phyloP scores from a whole-genome alignment of 2,329 filamentous ascomycete genomes.

The Paracoccidioides lutzii region DNA sequence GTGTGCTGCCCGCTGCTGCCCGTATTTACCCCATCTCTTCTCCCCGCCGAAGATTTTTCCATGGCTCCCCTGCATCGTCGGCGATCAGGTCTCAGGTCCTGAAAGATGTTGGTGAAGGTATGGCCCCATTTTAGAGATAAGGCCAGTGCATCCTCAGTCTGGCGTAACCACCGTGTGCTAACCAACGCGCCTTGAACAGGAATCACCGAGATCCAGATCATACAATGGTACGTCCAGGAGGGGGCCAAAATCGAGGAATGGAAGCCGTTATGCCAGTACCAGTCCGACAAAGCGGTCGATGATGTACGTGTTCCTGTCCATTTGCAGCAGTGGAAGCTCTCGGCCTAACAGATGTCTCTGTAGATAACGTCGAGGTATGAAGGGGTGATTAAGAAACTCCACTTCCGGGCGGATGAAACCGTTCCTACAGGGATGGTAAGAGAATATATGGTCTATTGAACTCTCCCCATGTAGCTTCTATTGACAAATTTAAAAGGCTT shows the following conservation, averaged over 20 bases:
- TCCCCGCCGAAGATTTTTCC: constrained; percentile 21
- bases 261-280: constrained; percentile 93
- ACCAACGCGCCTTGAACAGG: constrained; percentile 38
- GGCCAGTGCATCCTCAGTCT: constrained; percentile 13
- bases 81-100: constrained; percentile 28
- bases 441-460: background rate
- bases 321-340: no score
- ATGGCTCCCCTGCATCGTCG: constrained; percentile 22
- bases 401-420: constrained; percentile 94
- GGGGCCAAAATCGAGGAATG: constrained; percentile 95
- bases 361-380: constrained; percentile 94
- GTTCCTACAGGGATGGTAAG: constrained; percentile 69
- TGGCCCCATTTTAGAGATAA: constrained; percentile 22
- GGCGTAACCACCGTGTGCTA: constrained; percentile 2
- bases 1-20: constrained; percentile 16
- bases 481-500: constrained; percentile 41
- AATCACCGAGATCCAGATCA: constrained; percentile 96
- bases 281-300: constrained; percentile 81
- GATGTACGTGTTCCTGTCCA: constrained; percentile 31
- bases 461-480: background rate
- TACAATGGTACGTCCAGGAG: constrained; percentile 98
- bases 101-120: constrained; percentile 34
- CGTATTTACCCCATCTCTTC: constrained; percentile 9
- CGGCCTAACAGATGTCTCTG: constrained; percentile 17
- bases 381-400: constrained; percentile 87